Percentiles rank a stretch among this genome's conserved stretches.
These are phyloP conservation scores for Termitomyces sp. DNA, from an alignment of 768 basidiomycete genomes.

Conservation along the genomic window DNA sequence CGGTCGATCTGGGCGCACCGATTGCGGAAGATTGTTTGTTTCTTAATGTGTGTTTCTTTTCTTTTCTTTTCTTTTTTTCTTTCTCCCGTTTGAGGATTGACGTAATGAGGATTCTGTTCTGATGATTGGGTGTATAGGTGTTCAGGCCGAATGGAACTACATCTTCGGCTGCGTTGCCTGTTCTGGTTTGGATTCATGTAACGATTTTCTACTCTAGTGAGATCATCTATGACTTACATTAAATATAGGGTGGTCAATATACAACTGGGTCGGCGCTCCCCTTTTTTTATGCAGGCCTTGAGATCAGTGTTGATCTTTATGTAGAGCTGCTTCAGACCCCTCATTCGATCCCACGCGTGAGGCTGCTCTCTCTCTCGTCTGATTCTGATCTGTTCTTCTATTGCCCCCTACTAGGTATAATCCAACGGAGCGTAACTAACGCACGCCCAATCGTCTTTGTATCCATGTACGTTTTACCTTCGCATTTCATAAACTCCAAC, in stretches of 20 bases:
- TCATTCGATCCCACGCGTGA: slow-evolving; percentile 44
- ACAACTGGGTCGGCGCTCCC: slow-evolving; percentile 29
- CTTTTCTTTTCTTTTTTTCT: not conserved
- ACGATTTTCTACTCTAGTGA: slow-evolving; percentile 11
- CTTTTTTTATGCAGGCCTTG: not conserved
- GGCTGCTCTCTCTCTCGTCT: slow-evolving; percentile 2
- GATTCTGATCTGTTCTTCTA: not conserved
- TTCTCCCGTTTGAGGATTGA: too few species aligned
- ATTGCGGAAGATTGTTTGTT: slow-evolving; percentile 51
- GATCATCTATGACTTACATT: not conserved
- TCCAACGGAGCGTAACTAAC: slow-evolving; percentile 40
- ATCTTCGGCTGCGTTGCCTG: slow-evolving; percentile 26
- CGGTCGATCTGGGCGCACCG: slow-evolving; percentile 37
- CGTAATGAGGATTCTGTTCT: too few species aligned
- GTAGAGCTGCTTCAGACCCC: slow-evolving; percentile 36
- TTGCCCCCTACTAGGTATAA: slow-evolving; percentile 30
- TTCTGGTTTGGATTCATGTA: slow-evolving; percentile 35
- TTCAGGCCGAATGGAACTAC: slow-evolving; percentile 27
- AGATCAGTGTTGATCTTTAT: not conserved
- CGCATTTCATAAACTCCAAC: too few species aligned
- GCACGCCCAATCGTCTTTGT: slow-evolving; percentile 52
- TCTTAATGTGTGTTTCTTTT: slow-evolving; percentile 35
- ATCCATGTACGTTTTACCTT: slow-evolving; percentile 35
- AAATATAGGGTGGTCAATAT: slow-evolving; percentile 42
- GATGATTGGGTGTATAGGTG: slow-evolving; percentile 20